A percentile compares a stretch with the other conserved stretches of the same genome.
Conservation (phyloP, 2,329 filamentous ascomycete genomes). For the Periconia macrospinosa region DNA sequence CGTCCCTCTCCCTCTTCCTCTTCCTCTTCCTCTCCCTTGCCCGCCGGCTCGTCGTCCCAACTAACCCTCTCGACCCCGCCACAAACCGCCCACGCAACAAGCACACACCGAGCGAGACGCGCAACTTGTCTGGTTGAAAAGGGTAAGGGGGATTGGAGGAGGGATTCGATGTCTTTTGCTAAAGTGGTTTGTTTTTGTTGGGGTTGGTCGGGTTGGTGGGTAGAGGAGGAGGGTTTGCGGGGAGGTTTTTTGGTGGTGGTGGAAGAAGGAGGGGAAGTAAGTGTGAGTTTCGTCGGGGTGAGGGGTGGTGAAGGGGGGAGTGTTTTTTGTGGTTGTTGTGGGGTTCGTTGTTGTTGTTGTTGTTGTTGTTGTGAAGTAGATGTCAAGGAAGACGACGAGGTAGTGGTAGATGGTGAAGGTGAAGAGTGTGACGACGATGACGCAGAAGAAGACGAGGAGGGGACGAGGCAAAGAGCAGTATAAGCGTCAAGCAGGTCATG, state of each 20-base stretch:
- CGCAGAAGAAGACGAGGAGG: too few species aligned
- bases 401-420: too few species aligned
- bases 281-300: background rate
- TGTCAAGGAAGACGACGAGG: background rate
- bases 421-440: too few species aligned
- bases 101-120: conserved; percentile 26
- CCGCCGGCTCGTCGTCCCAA: conserved; percentile 21
- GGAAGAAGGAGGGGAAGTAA: too few species aligned
- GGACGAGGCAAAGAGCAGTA: background rate
- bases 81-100: conserved; percentile 38
- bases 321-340: too few species aligned
- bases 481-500: background rate
- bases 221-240: too few species aligned
- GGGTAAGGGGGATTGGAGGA: conserved; percentile 31
- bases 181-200: too few species aligned
- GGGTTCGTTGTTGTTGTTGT: too few species aligned
- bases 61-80: conserved; percentile 28
- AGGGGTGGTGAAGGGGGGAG: background rate
- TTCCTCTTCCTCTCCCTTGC: conserved; percentile 2
- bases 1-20: conserved; percentile 10
- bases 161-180: conserved; percentile 23
- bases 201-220: too few species aligned
- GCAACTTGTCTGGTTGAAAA: conserved; percentile 17
- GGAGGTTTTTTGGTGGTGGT: too few species aligned
- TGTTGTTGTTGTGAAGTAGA: too few species aligned